Base-by-base conservation (phyloP, 83 land plant genomes). In the Isoetes engelmannii region DNA sequence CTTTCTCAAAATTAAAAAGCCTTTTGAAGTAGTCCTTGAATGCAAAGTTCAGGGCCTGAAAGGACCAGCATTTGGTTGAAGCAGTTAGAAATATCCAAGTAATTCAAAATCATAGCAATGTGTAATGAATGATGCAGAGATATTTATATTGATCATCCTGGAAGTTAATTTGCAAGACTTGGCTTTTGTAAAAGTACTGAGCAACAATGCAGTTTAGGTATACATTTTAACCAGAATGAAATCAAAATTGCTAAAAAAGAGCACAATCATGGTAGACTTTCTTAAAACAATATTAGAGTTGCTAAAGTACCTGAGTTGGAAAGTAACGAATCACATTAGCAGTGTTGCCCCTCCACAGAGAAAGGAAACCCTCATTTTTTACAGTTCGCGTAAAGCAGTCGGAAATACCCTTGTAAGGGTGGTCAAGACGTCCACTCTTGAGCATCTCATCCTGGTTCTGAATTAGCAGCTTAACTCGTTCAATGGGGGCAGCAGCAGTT, bases 381-480 rank as follows among this genome's bases (percentile, higher is more conserved):
- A 64, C 45, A 1, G 67, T 64, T 10, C 67, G 67, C 3, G 18
- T 3, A 41, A 64, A 64, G 47, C 67, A 64, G 9, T 64, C 67
- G 17, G 47, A 44, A 64, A 64, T 64, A 17, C 67, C 67, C 47
- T 64, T 64, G 67, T 64, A 64, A 64, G 67, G 67, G 15, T 45
- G 47, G n/a, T 7, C 9, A 44, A 64, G 67, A 44, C 67, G 67
- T 9, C 67, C 67, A 18, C 41, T 18, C 17, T 64, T 64, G 67
- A 64, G 20, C 74, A 72, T 72, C 73, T 72, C 74, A 47, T 72
- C 74, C 54, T 72, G 74, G 71, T 72, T 72, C 74, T 72, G 74
- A 17, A 72, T 72, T 37, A 72, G 73, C n/a, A 72, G 74, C 56
- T 72, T 72, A 53, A 72, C 37, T 4, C 74, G 53, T 71, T 72